Base-by-base conservation (phyloP, 2,329 filamentous ascomycete genomes). In the Torrubiella hemipterigena region DNA sequence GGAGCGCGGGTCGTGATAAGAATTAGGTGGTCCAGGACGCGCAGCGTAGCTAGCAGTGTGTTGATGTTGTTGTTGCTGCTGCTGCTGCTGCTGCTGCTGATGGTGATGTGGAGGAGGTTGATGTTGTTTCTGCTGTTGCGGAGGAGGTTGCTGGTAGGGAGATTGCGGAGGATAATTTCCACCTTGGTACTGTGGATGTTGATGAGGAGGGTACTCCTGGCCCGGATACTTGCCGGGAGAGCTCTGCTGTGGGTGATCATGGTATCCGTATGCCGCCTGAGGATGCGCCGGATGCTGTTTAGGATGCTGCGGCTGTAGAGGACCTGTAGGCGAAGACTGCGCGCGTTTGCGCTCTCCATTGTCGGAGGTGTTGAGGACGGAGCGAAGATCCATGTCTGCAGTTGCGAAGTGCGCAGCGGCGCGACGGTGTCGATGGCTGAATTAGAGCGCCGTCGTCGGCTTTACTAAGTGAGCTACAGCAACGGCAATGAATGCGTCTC, bases 351-450 rank as follows among this genome's bases (percentile, higher is more conserved):
- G 50, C 30, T 56, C 61, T 42, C 55, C 62, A 35, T 54, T 54
- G 38, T 68, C 69, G 21, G 64, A 59, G 15, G 61, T 56, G 49
- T 73, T 75, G 29, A 75, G 52, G 44, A 76, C 66, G 12, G 61
- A 62, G 39, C 58, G 53, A 35, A 73, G 58, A 56, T 72, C 67
- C 68, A 73, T 64, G n/a, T n/a, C n/a, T n/a, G n/a, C n/a, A n/a
- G 33, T 35, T 47, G 38, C 33, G 21, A 22, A 35, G 13, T 13
- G 17, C 11, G 2, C n/a, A n/a, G n/a, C n/a, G n/a, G n/a, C n/a
- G n/a, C n/a, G n/a, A n/a, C n/a, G n/a, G n/a, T n/a, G n/a, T n/a
- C n/a, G n/a, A n/a, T n/a, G n/a, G n/a, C n/a, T n/a, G n/a, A n/a
- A n/a, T n/a, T n/a, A n/a, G n/a, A n/a, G n/a, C n/a, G n/a, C n/a